These are phyloP conservation scores for Colletotrichum sp. DNA, from an alignment of 2,329 filamentous ascomycete species.

Conservation along the genomic window DNA sequence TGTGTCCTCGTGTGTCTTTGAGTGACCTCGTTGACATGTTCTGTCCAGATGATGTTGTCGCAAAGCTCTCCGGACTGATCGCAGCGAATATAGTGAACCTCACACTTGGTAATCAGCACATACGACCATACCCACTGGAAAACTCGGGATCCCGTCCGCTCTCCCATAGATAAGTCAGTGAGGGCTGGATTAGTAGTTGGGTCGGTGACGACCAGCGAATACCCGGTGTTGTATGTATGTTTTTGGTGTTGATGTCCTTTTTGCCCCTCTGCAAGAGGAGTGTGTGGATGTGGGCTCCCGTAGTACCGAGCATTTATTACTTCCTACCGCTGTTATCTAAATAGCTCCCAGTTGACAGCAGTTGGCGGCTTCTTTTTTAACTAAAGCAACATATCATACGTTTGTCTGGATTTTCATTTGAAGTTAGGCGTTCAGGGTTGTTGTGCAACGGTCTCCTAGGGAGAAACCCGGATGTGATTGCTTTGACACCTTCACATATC, in stretches of 20 bases:
- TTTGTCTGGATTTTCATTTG: not conserved
- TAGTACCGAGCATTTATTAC: not conserved
- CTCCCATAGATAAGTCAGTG: constrained; percentile 5
- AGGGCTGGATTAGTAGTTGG: constrained; percentile 3
- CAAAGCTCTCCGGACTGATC: not conserved
- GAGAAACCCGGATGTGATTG: not conserved
- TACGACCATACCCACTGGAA: constrained; percentile 2
- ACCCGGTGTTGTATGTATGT: not conserved
- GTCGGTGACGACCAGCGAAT: constrained; percentile 5
- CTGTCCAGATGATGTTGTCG: not conserved
- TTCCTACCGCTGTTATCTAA: not conserved
- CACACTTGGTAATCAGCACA: accelerated
- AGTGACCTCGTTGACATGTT: not conserved
- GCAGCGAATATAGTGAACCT: not conserved
- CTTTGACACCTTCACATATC: not conserved
- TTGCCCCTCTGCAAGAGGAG: not conserved
- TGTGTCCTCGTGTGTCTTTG: not conserved
- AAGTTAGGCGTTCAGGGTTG: not conserved
- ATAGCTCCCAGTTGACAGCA: not conserved
- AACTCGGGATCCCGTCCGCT: constrained; percentile 7
- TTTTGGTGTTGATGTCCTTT: not conserved
- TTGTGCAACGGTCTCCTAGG: not conserved
- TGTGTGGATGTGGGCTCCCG: not conserved
- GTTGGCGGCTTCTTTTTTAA: not conserved
- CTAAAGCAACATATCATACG: not conserved